These are phyloP conservation scores for Syzygium grande DNA, from an alignment of 345 rosid species.

Conservation along the genomic window DNA sequence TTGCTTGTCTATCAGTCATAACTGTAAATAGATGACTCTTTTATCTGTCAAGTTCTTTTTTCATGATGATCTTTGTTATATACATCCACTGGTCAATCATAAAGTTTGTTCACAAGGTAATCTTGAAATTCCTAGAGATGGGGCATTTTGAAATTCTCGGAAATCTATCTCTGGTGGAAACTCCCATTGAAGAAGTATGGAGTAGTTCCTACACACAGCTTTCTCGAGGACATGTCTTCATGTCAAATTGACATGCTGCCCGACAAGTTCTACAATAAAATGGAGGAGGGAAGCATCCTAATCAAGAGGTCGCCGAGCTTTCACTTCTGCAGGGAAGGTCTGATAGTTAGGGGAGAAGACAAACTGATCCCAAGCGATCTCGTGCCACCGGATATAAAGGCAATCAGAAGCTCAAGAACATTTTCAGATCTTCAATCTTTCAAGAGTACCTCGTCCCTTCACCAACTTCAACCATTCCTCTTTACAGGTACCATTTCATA, in stretches of 20 bases:
- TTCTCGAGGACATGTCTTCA: constrained; percentile 3
- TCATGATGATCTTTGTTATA: too few species aligned
- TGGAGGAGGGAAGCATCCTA: constrained; percentile 18
- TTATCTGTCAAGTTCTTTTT: neutral
- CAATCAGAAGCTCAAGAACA: constrained; percentile 12
- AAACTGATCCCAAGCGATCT: constrained; percentile 6
- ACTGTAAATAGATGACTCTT: neutral
- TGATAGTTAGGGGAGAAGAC: constrained; percentile 3
- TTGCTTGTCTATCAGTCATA: neutral
- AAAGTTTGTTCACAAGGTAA: neutral
- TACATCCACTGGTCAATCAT: too few species aligned
- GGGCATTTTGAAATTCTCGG: constrained; percentile 12
- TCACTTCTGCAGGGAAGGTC: constrained; percentile 12
- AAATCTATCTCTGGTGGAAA: constrained; percentile 8
- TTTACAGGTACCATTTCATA: constrained; percentile 13
- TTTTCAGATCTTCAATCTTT: constrained; percentile 15
- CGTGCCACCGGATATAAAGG: constrained; percentile 21
- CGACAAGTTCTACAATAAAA: constrained; percentile 9
- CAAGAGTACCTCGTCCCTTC: constrained; percentile 4
- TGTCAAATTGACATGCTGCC: constrained; percentile 11
- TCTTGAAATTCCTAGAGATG: constrained; percentile 8
- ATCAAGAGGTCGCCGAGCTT: constrained; percentile 8
- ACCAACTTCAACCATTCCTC: constrained; percentile 9
- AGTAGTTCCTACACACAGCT: constrained; percentile 17
- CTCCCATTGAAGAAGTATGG: constrained; percentile 8